phyloP scores from a whole-genome alignment of 228 moss, liverwort and hornwort species.

The Sphagnum fallax region DNA sequence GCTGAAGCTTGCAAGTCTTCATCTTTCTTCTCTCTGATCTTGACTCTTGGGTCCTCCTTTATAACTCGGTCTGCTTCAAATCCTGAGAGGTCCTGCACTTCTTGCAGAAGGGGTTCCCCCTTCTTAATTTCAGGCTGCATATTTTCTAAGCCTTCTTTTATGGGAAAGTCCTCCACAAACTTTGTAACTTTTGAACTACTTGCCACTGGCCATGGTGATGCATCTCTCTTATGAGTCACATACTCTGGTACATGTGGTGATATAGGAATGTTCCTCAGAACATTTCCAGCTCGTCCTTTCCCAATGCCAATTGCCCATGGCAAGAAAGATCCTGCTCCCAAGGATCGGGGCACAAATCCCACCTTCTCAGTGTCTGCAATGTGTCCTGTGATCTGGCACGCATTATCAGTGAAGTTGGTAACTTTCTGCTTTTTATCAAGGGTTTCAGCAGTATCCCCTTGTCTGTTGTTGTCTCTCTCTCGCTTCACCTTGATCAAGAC shows the following conservation, averaged over 20 bases:
- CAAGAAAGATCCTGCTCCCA: slow-evolving; percentile 4
- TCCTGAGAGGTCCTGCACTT: too few species aligned
- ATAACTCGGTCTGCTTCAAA: too few species aligned
- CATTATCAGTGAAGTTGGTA: neutral
- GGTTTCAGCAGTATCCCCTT: neutral
- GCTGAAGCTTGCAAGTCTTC: too few species aligned
- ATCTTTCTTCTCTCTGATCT: too few species aligned
- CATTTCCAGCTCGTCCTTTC: neutral
- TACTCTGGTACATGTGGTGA: neutral
- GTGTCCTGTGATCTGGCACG: neutral
- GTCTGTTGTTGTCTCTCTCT: neutral
- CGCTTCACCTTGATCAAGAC: slow-evolving; percentile 2
- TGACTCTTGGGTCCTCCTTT: too few species aligned
- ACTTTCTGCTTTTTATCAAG: slow-evolving; percentile 3
- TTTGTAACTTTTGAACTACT: neutral
- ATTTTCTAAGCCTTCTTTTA: neutral
- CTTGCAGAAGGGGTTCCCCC: too few species aligned
- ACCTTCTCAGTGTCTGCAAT: neutral
- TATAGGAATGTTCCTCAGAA: neutral
- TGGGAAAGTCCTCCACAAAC: neutral
- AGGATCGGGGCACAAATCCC: neutral
- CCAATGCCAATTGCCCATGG: slow-evolving; percentile 3
- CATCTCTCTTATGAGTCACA: neutral
- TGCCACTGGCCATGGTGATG: neutral
- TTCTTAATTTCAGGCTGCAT: too few species aligned